A percentile compares a stretch with the other conserved stretches of the same genome.
phyloP scores from a whole-genome alignment of 2,329 filamentous ascomycete species.

The Falciphora oryzae region DNA sequence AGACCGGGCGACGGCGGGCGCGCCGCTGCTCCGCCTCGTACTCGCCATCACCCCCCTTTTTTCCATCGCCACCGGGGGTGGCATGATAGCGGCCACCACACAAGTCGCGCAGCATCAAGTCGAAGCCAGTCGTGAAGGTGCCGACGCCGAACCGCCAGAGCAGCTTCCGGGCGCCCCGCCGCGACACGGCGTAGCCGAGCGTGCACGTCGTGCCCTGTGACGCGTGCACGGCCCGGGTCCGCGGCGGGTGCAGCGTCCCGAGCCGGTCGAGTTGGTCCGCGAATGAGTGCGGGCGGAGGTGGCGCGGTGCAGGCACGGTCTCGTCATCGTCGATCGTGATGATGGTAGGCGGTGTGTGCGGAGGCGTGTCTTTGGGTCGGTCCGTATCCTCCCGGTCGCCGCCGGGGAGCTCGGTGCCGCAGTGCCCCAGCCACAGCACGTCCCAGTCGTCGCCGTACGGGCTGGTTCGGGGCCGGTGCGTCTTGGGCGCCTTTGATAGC shows the following conservation, averaged over 20 bases:
- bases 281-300: slow-evolving; percentile 32
- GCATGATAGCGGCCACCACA: slow-evolving; percentile 30
- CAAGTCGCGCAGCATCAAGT: slow-evolving; percentile 40
- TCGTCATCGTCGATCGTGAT: slow-evolving; percentile 23
- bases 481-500: not conserved
- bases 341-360: slow-evolving; percentile 7
- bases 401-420: slow-evolving; percentile 30
- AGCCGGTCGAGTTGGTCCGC: slow-evolving; percentile 23
- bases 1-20: slow-evolving; percentile 14
- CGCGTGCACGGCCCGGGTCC: slow-evolving; percentile 39
- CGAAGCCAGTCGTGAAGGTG: slow-evolving; percentile 32
- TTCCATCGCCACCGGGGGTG: slow-evolving; percentile 11
- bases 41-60: not conserved
- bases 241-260: slow-evolving; percentile 26
- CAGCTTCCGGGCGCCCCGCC: slow-evolving; percentile 35
- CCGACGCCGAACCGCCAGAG: slow-evolving; percentile 38
- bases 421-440: slow-evolving; percentile 47
- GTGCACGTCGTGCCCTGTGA: slow-evolving; percentile 34
- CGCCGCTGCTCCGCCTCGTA: not conserved
- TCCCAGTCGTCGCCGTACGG: slow-evolving; percentile 49
- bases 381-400: slow-evolving; percentile 1
- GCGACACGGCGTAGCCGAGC: slow-evolving; percentile 37
- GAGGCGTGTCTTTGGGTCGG: not conserved
- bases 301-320: slow-evolving; percentile 28
- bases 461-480: slow-evolving; percentile 16